phyloP scores from a whole-genome alignment of 805 yeast species.

The Torulaspora franciscae region DNA sequence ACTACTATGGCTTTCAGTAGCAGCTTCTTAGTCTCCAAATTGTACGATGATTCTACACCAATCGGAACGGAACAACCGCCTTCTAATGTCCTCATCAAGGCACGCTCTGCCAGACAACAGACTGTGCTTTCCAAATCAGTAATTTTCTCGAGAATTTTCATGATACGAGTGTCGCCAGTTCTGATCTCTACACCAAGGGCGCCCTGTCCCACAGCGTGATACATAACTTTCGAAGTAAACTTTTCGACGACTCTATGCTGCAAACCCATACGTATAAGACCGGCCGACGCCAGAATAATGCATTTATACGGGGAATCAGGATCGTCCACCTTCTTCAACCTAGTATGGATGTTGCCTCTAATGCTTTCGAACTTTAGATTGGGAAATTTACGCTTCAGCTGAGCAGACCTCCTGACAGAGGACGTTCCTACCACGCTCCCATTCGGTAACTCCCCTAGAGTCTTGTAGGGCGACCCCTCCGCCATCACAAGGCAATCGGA shows the following conservation, averaged over 20 bases:
- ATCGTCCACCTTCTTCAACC: conserved; percentile 76
- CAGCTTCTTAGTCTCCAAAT: conserved; percentile 44
- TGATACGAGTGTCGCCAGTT: conserved; percentile 55
- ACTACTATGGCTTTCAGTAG: conserved; percentile 68
- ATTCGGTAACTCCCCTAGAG: conserved; percentile 68
- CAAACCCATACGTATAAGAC: conserved; percentile 68
- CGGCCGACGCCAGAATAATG: conserved; percentile 88
- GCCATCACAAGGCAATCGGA: conserved; percentile 86
- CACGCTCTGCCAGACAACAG: conserved; percentile 83
- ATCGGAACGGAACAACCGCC: conserved; percentile 99
- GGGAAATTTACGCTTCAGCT: conserved; percentile 74
- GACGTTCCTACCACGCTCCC: conserved; percentile 93
- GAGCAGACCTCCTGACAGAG: conserved; percentile 90
- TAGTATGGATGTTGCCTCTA: conserved; percentile 79
- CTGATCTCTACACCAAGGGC: conserved; percentile 92
- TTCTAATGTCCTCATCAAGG: conserved; percentile 80
- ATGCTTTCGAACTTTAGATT: conserved; percentile 73
- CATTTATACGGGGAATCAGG: conserved; percentile 60
- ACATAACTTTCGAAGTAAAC: conserved; percentile 74
- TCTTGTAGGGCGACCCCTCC: conserved; percentile 54
- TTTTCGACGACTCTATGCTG: conserved; percentile 69
- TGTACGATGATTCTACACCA: conserved; percentile 68
- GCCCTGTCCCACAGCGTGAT: conserved; percentile 98
- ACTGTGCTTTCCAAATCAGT: conserved; percentile 62
- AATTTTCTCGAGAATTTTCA: conserved; percentile 55